Percentiles rank a stretch among this genome's conserved stretches.
Conservation (phyloP, 2,329 filamentous ascomycete genomes). For the Ophiostoma sp. region DNA sequence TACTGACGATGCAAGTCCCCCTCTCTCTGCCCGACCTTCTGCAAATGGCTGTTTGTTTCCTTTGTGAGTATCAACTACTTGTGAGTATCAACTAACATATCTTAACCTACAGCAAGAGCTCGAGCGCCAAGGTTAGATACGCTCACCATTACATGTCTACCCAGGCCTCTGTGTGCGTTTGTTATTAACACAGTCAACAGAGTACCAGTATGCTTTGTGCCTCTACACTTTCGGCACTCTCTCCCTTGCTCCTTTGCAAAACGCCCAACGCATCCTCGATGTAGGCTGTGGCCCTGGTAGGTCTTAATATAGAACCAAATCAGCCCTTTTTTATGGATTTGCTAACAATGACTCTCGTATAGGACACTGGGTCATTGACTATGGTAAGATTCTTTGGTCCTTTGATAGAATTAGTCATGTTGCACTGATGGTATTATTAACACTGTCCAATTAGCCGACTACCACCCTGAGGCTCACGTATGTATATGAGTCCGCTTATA, state of each 20-base stretch:
- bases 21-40: not conserved
- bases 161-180: not conserved
- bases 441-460: slow-evolving; percentile 25
- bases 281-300: slow-evolving; percentile 43
- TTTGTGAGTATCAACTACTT: too few species aligned
- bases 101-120: slow-evolving; percentile 32
- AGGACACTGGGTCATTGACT: slow-evolving; percentile 33
- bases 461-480: slow-evolving; percentile 29
- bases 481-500: not conserved
- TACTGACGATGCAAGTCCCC: slow-evolving; percentile 34
- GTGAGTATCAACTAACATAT: not conserved
- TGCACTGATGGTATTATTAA: not conserved
- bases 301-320: not conserved
- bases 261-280: slow-evolving; percentile 42
- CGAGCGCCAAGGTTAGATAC: slow-evolving; percentile 31
- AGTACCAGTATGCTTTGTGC: slow-evolving; percentile 37
- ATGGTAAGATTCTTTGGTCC: slow-evolving; percentile 26
- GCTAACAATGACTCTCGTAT: not conserved
- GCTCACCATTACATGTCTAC: not conserved
- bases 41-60: not conserved
- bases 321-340: not conserved
- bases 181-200: slow-evolving; percentile 20
- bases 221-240: slow-evolving; percentile 41
- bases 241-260: slow-evolving; percentile 41
- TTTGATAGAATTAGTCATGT: not conserved